Evolutionary conservation across 768 basidiomycete genomes (phyloP).

Genomic region (Cystofilobasidium macerans): DNA sequence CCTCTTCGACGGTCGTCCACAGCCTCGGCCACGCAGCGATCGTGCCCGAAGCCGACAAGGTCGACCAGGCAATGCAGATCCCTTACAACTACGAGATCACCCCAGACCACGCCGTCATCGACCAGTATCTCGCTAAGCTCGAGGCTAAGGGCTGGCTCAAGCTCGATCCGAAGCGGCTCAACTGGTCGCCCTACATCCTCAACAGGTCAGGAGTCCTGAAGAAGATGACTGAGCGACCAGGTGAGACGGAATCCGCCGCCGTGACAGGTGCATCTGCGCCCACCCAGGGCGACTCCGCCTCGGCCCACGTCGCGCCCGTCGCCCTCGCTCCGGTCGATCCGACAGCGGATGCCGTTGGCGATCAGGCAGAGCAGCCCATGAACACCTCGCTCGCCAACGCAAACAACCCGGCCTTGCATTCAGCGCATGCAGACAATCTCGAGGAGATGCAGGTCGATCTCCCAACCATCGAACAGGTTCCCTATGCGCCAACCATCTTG

Average conservation of each 20-base stretch:
- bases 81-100: constrained; percentile 62
- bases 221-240: background rate
- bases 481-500: background rate
- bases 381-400: background rate
- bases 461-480: background rate
- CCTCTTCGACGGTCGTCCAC: background rate
- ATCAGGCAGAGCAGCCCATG: background rate
- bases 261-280: background rate
- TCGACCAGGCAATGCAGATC: constrained; percentile 33
- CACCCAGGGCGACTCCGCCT: background rate
- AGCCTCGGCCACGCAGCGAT: constrained; percentile 1
- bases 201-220: constrained; percentile 2
- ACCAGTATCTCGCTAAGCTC: constrained; percentile 56
- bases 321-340: background rate
- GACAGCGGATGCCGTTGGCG: background rate
- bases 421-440: background rate
- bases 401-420: background rate
- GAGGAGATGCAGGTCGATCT: background rate
- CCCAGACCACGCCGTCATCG: constrained; percentile 60
- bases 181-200: constrained; percentile 87
- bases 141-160: constrained; percentile 65
- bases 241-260: background rate
- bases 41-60: constrained; percentile 11
- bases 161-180: constrained; percentile 65
- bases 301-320: background rate